Evolutionary conservation across 371 early-diverging fungal species (phyloP).

Genomic region (Circinella minor): DNA sequence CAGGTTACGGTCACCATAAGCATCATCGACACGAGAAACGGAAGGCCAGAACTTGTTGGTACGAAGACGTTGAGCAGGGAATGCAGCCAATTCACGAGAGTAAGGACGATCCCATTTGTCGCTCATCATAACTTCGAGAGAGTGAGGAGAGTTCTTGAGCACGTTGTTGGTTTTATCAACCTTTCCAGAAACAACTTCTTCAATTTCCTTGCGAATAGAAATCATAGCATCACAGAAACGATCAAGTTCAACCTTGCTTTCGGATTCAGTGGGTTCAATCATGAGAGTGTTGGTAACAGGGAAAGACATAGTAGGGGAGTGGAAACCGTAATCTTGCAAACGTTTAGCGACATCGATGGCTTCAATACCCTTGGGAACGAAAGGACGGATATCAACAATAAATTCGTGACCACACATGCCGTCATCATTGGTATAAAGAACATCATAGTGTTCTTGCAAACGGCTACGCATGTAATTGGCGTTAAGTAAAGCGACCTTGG

Average conservation of each 20-base stretch:
- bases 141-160: constrained; percentile 89
- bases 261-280: constrained; percentile 99
- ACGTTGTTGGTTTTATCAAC: constrained; percentile 86
- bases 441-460: constrained; percentile 85
- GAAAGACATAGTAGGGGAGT: constrained; percentile 98
- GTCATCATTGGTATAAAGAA: constrained; percentile 89
- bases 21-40: constrained; percentile 90
- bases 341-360: constrained; percentile 98
- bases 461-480: constrained; percentile 97
- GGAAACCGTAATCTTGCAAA: constrained; percentile 97
- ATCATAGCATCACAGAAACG: constrained; percentile 98
- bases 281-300: constrained; percentile 97
- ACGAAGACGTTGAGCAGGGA: constrained; percentile 81
- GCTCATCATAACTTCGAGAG: constrained; percentile 72
- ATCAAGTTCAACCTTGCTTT: constrained; percentile 90
- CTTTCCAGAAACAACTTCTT: constrained; percentile 82
- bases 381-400: constrained; percentile 93
- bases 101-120: constrained; percentile 88
- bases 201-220: constrained; percentile 90
- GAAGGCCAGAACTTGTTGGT: constrained; percentile 96
- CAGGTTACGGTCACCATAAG: constrained; percentile 93
- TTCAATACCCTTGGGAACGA: constrained; percentile 81
- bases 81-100: constrained; percentile 87
- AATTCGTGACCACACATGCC: constrained; percentile 98
- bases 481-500: constrained; percentile 90